phyloP scores from a whole-genome alignment of 2,329 filamentous ascomycete species.

The Biscogniauxia mediterranea region DNA sequence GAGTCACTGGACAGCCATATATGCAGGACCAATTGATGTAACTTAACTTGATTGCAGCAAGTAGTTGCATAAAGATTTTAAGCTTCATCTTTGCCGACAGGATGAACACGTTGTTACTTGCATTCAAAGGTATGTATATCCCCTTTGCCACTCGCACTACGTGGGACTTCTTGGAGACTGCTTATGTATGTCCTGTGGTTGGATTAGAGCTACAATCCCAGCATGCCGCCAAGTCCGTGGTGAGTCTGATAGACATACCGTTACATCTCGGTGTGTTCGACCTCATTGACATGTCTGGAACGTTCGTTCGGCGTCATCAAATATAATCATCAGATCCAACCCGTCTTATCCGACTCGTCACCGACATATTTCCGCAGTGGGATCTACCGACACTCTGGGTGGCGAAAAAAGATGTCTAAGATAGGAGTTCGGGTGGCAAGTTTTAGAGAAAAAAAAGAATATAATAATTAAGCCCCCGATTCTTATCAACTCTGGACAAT shows the following conservation, averaged over 20 bases:
- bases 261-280: not conserved
- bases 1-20: not conserved
- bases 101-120: not conserved
- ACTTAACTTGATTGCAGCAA: not conserved
- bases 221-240: not conserved
- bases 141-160: not conserved
- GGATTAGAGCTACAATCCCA: not conserved
- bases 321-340: not conserved
- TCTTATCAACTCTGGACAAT: not conserved
- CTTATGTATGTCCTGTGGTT: not conserved
- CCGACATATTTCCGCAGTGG: not conserved
- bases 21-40: not conserved
- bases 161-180: not conserved
- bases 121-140: not conserved
- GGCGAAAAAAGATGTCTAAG: not conserved
- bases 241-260: not conserved
- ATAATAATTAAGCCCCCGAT: not conserved
- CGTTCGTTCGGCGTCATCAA: not conserved
- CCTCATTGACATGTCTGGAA: not conserved
- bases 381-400: not conserved
- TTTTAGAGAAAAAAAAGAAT: not conserved
- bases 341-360: not conserved
- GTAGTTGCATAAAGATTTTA: not conserved
- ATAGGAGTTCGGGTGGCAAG: not conserved
- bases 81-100: not conserved